Percentiles rank a stretch among this genome's conserved stretches.
Evolutionary conservation across 2,329 filamentous ascomycete genomes (phyloP).

Genomic region (Colletotrichum sidae): DNA sequence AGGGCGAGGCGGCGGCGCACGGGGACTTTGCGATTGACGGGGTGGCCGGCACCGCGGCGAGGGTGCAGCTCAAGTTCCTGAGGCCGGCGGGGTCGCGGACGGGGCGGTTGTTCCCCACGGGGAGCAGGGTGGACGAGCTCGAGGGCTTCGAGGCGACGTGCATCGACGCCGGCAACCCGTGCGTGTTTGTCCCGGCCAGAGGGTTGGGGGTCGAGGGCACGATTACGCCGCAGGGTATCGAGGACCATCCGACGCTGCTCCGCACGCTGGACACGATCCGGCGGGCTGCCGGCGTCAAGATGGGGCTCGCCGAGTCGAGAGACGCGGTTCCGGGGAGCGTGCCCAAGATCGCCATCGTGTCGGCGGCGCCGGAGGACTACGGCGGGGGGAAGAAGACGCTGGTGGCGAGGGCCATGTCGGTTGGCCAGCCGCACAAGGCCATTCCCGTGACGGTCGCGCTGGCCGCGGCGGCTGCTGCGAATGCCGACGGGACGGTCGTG

Average conservation of each 20-base stretch:
- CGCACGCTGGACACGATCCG: constrained; percentile 66
- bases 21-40: constrained; percentile 74
- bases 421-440: constrained; percentile 67
- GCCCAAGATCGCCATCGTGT: constrained; percentile 72
- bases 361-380: constrained; percentile 47
- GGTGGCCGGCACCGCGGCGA: constrained; percentile 68
- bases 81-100: constrained; percentile 74
- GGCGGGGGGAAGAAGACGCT: constrained; percentile 44
- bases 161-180: constrained; percentile 73
- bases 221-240: constrained; percentile 66
- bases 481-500: constrained; percentile 55
- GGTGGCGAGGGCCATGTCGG: constrained; percentile 62
- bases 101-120: constrained; percentile 70
- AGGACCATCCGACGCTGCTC: constrained; percentile 56
- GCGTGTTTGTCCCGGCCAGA: constrained; percentile 68
- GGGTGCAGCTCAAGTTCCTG: constrained; percentile 70
- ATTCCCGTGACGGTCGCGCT: constrained; percentile 67
- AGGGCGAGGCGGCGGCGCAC: constrained; percentile 57
- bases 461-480: constrained; percentile 58
- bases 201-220: constrained; percentile 62
- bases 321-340: constrained; percentile 63
- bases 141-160: constrained; percentile 64
- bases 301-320: constrained; percentile 65
- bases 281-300: constrained; percentile 65
- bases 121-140: constrained; percentile 63